Evolutionary conservation across 192 early-diverging fungal species (phyloP), one percentile per base, ranked within the genome.

Genomic region (Coemansia sp.): DNA sequence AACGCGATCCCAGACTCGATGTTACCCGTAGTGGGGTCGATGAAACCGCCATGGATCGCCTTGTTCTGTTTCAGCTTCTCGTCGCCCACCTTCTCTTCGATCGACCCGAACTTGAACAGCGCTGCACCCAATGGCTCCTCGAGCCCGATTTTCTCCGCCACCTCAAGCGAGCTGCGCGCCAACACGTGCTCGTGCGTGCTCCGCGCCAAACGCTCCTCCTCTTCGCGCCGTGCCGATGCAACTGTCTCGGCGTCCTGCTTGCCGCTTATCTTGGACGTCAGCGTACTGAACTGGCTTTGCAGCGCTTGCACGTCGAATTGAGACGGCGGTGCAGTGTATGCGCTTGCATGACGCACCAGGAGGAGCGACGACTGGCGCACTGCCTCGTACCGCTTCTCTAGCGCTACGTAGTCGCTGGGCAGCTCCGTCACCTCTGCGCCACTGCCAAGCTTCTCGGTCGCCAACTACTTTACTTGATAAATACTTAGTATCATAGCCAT

Each of bases 71-170:
- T 84, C 20, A 94, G 49, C 61, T 93, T 87, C 34, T 87, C 85
- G 15, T 90, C 87, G 33, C 95, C 97, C 41, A 98, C 86, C 66
- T 87, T 87, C 50, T 97, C 94, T 61, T 93, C 86, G 29, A 91
- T 87, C n/a, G 84, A 80, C 0, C 89, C 92, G 71, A 93, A 92
- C 79, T 95, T 95, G 65, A 86, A 86, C 74, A 98, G 73, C 4
- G 93, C 95, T 10, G 88, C 88, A 9, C 93, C 93, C 60, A 95
- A 73, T 0, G 95, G 94, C 69, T 96, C 94, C 59, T 96, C 90
- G 13, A 87, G 59, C 14, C 89, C 91, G 1, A 95, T 61, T 10
- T 68, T 61, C 52, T 89, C 89, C 15, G 94, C 85, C 7, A 87
- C 83, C 13, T 89, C 76, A 45, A 84, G 74, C 22, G 89, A 83